Conservation (phyloP, 345 rosid genomes). For the Citrus unshiu region DNA sequence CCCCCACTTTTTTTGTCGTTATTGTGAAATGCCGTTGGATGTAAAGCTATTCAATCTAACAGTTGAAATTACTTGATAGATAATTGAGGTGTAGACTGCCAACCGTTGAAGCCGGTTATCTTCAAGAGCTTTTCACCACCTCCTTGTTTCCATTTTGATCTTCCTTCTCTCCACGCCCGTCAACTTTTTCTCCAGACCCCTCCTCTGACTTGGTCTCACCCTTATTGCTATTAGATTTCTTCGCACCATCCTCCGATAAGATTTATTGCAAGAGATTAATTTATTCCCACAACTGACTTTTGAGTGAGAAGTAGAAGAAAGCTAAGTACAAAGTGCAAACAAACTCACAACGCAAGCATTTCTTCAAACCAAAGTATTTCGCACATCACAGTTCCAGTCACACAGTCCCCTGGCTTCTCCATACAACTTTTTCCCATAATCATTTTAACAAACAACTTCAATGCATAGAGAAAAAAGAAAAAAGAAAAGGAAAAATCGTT, state of each 20-base stretch:
- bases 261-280: conserved; percentile 12
- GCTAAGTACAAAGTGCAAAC: not conserved
- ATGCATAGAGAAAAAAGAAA: not conserved
- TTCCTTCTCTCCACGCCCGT: not conserved
- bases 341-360: too few relatives aligned
- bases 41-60: too few relatives aligned
- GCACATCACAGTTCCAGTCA: not conserved
- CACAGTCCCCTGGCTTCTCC: not conserved
- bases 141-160: conserved; percentile 11
- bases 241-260: conserved; percentile 36
- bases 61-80: too few relatives aligned
- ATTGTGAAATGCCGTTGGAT: too few relatives aligned
- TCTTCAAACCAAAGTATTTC: not conserved
- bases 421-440: not conserved
- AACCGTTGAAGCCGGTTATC: not conserved
- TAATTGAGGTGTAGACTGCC: too few relatives aligned
- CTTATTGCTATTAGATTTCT: conserved; percentile 23
- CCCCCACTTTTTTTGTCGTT: too few relatives aligned
- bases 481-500: too few relatives aligned
- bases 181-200: conserved; percentile 30
- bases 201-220: conserved; percentile 19
- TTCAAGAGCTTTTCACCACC: conserved; percentile 26
- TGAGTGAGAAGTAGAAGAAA: not conserved
- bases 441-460: not conserved
- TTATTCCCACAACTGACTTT: not conserved